Percentiles rank a stretch among this genome's conserved stretches.
Evolutionary conservation across 176 grass and related monocot species (phyloP).

Genomic region (Oryza coarctata): DNA sequence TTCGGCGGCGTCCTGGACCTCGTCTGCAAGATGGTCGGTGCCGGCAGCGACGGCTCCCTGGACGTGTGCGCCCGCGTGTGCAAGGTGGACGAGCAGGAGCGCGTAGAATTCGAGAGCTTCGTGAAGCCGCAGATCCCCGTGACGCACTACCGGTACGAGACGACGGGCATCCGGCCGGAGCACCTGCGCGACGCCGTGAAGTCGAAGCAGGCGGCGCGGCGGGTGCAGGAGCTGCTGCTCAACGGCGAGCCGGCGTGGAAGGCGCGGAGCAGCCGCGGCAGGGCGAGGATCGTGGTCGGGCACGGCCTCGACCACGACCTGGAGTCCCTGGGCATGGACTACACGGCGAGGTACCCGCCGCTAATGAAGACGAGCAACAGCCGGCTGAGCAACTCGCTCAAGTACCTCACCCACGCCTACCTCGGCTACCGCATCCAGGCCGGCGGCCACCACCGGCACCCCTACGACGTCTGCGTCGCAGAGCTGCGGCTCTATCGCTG

Average conservation of each 20-base stretch:
- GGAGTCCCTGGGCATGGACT: conserved; percentile 56
- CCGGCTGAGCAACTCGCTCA: conserved; percentile 71
- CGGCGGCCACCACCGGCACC: conserved; percentile 38
- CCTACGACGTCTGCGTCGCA: conserved; percentile 69
- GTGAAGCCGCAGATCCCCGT: conserved; percentile 70
- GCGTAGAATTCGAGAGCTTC: conserved; percentile 46
- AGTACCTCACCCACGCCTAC: conserved; percentile 61
- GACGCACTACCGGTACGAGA: conserved; percentile 74
- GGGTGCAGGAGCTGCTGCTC: conserved; percentile 53
- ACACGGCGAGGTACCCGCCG: conserved; percentile 76
- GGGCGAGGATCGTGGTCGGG: conserved; percentile 49
- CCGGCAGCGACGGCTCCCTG: conserved; percentile 61
- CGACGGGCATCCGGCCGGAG: conserved; percentile 68
- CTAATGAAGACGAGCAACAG: conserved; percentile 92
- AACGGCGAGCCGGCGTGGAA: conserved; percentile 69
- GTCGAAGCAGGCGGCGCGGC: conserved; percentile 47
- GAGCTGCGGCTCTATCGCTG: conserved; percentile 54
- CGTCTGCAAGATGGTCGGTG: conserved; percentile 86
- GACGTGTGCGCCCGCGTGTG: conserved; percentile 79
- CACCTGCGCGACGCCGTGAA: conserved; percentile 49
- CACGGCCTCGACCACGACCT: conserved; percentile 83
- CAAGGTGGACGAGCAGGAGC: conserved; percentile 63
- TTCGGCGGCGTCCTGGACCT: conserved; percentile 48
- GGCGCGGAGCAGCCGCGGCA: conserved; percentile 30
- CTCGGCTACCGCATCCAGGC: conserved; percentile 57